A percentile compares a stretch with the other conserved stretches of the same genome.
Conservation (phyloP, 345 rosid species). For the Pistacia vera region DNA sequence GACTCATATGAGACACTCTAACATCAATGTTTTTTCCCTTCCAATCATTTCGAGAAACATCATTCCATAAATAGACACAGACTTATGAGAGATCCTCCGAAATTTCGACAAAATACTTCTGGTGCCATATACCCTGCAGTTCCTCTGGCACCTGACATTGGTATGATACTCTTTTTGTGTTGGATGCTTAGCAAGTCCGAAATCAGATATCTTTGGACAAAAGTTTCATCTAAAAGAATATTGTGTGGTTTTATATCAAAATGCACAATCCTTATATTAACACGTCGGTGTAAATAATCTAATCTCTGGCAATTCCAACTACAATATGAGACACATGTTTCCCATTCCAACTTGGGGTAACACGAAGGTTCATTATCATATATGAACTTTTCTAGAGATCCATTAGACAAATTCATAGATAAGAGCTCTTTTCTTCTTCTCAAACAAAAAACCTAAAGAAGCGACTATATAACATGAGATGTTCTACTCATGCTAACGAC, state of each 20-base stretch:
- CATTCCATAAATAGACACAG: conserved; percentile 58
- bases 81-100: conserved; percentile 42
- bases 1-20: conserved; percentile 16
- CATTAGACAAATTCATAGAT: conserved; percentile 43
- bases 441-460: conserved; percentile 43
- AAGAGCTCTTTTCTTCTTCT: conserved; percentile 36
- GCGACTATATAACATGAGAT: conserved; percentile 46
- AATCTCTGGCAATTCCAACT: conserved; percentile 43
- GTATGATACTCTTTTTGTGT: conserved; percentile 31
- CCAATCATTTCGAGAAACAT: conserved; percentile 46
- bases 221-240: conserved; percentile 41
- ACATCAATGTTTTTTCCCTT: conserved; percentile 12
- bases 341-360: neutral
- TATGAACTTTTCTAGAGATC: conserved; percentile 40
- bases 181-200: conserved; percentile 53
- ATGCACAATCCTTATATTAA: conserved; percentile 51
- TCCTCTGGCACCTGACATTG: conserved; percentile 42
- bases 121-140: conserved; percentile 54
- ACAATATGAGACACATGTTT: conserved; percentile 25
- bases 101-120: conserved; percentile 34
- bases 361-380: neutral
- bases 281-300: conserved; percentile 53
- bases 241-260: conserved; percentile 56
- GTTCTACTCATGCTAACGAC: conserved; percentile 49
- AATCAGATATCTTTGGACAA: conserved; percentile 48